Percentiles rank a stretch among this genome's conserved stretches.
These are phyloP conservation scores for Dryas drummondii DNA, from an alignment of 306 rosid species.

Conservation along the genomic window DNA sequence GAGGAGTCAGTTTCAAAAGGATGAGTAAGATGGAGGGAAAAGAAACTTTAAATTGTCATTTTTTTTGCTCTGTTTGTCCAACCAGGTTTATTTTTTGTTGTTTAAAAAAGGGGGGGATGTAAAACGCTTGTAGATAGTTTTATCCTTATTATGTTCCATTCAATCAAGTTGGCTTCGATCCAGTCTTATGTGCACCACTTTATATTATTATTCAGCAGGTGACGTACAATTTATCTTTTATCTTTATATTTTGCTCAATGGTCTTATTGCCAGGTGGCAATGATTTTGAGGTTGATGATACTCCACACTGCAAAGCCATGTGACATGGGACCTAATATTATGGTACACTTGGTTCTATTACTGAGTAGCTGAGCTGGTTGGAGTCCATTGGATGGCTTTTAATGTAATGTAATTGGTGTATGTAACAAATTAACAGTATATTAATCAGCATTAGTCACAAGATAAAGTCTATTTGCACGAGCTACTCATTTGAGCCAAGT, in stretches of 20 bases:
- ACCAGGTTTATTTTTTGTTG: slow-evolving; percentile 2
- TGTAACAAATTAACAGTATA: too few relatives aligned
- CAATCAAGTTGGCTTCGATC: slow-evolving; percentile 27
- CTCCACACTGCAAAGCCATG: slow-evolving; percentile 1
- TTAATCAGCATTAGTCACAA: not conserved
- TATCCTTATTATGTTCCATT: slow-evolving; percentile 11
- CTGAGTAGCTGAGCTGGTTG: too few relatives aligned
- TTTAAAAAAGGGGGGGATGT: slow-evolving; percentile 5
- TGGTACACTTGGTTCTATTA: not conserved
- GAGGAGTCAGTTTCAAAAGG: slow-evolving; percentile 30
- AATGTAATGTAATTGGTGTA: too few relatives aligned
- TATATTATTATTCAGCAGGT: slow-evolving; percentile 6
- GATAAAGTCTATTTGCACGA: not conserved
- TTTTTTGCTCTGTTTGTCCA: slow-evolving; percentile 16
- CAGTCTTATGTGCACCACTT: not conserved
- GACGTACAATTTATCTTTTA: slow-evolving; percentile 24
- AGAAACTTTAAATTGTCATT: not conserved
- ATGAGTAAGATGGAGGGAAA: slow-evolving; percentile 38
- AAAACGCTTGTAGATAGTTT: slow-evolving; percentile 25
- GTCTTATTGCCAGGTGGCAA: slow-evolving; percentile 20
- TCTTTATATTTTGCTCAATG: not conserved
- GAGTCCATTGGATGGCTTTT: too few relatives aligned
- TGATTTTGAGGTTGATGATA: not conserved
- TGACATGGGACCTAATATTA: slow-evolving; percentile 8
- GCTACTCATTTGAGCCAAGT: too few relatives aligned